Percentiles rank a stretch among this genome's conserved stretches.
Evolutionary conservation across 2,329 filamentous ascomycete species (phyloP).

Genomic region (Hawksworthiomyces lignivorus): DNA sequence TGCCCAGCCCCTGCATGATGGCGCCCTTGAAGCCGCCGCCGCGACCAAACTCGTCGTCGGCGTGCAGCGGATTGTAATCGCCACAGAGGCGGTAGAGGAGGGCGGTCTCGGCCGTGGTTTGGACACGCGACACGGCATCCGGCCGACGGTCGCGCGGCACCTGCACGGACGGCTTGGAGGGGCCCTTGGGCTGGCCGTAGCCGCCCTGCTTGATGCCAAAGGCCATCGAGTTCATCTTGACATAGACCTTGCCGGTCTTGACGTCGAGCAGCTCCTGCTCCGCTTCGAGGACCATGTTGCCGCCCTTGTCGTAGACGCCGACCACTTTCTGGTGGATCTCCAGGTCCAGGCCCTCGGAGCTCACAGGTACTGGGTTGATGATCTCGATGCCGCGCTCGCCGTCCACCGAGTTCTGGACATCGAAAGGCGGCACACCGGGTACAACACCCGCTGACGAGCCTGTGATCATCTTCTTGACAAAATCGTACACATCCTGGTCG

Average conservation of each 20-base stretch:
- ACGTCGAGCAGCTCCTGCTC: slow-evolving; percentile 31
- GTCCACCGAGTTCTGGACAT: slow-evolving; percentile 33
- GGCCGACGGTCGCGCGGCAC: slow-evolving; percentile 26
- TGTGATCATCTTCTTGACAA: slow-evolving; percentile 27
- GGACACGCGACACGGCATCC: slow-evolving; percentile 28
- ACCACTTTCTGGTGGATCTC: slow-evolving; percentile 33
- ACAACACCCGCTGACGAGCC: slow-evolving; percentile 29
- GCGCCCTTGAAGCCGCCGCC: slow-evolving; percentile 36
- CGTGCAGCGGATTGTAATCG: slow-evolving; percentile 42
- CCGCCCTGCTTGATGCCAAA: slow-evolving; percentile 40
- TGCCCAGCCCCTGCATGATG: slow-evolving; percentile 39
- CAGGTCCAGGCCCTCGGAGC: slow-evolving; percentile 27
- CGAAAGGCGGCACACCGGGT: slow-evolving; percentile 32
- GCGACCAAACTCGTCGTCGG: slow-evolving; percentile 32
- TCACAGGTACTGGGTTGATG: slow-evolving; percentile 27
- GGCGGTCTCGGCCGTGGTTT: slow-evolving; percentile 31
- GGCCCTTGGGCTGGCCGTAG: slow-evolving; percentile 34
- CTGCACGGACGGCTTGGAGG: slow-evolving; percentile 22
- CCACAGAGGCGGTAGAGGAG: slow-evolving; percentile 38
- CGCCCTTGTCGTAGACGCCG: slow-evolving; percentile 38
- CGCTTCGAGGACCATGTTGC: slow-evolving; percentile 34
- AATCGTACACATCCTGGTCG: slow-evolving; percentile 36
- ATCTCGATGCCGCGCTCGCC: slow-evolving; percentile 34
- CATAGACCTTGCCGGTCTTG: slow-evolving; percentile 29
- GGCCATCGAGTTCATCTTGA: slow-evolving; percentile 29